Base-by-base conservation (phyloP, 2,329 filamentous ascomycete genomes). In the Neophaeococcomyces aloes region DNA sequence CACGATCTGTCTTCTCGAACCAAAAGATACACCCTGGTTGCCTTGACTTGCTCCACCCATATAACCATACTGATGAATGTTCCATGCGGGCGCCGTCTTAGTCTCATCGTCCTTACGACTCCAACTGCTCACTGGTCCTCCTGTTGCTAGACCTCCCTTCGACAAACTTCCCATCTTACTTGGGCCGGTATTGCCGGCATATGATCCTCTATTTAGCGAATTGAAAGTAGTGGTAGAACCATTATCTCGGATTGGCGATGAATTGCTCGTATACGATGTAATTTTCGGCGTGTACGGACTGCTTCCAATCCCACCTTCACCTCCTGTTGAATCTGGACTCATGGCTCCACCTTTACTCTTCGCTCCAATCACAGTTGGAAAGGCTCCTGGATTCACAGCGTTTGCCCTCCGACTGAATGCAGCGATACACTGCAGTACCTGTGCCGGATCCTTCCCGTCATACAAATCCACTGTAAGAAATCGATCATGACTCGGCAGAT, bases 391-490 rank as follows among this genome's bases (percentile, higher is more conserved):
- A 49, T 86, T 83, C 43, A 82, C 70, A 14, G 72, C 67, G 65
- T 91, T 76, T 37, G 89, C 89, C 42, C 83, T 80, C 53, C 91
- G 80, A 60, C 88, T 95, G 66, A 98, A 96, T 18, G 91, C 86
- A 47, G 81, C 76, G 44, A 98, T 70, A 55, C 89, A 96, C 64
- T 96, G 91, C 41, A 96, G 67, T 13, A 98, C 91, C 65, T 98
- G 91, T 13, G 91, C 83, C 3, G 91, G 91, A 59, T 98, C 91
- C 64, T 98, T 98, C 53, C 80, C 74, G 65, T 98, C 91, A 69
- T 83, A 98, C 37, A 98, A 73, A 65, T 98, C 91, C 61, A 98
- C 89, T 4, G 91, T 98, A 48, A 96, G 78, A 66, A 98, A 98
- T 53, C 88, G 80, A 65, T 98, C 91, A 68, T 98, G 91, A 35